Conservation (phyloP, 345 rosid genomes). For the Euphorbia pulcherrima region DNA sequence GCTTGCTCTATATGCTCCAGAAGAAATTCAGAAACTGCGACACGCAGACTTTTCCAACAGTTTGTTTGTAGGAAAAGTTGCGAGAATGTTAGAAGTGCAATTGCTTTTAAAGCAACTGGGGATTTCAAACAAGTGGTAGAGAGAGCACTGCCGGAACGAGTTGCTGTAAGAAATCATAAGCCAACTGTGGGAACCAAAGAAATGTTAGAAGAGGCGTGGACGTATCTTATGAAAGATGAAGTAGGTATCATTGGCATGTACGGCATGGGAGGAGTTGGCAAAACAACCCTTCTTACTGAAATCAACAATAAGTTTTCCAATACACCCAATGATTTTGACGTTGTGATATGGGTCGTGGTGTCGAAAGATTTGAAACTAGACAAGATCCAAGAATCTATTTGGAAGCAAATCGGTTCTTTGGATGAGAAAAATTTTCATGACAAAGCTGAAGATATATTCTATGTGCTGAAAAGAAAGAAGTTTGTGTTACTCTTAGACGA, state of each 20-base stretch:
- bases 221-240: not conserved
- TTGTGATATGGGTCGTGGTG: too few species aligned
- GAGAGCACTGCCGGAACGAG: not conserved
- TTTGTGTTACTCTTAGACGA: too few species aligned
- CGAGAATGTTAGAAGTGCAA: too few species aligned
- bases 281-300: not conserved
- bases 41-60: too few species aligned
- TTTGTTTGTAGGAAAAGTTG: too few species aligned
- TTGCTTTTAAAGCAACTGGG: not conserved
- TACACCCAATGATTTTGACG: not conserved
- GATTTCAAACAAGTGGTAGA: not conserved
- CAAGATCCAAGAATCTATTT: constrained; percentile 33
- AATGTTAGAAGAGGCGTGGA: too few species aligned
- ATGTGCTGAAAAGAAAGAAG: too few species aligned
- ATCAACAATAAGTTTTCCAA: not conserved
- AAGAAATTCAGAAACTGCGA: too few species aligned
- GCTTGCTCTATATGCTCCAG: too few species aligned
- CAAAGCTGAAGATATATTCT: constrained; percentile 9
- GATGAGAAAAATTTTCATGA: constrained; percentile 25
- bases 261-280: constrained; percentile 2
- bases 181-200: not conserved
- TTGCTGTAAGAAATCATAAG: not conserved
- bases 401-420: constrained; percentile 33
- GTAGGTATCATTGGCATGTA: not conserved
- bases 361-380: constrained; percentile 25